Evolutionary conservation across 345 rosid species (phyloP), one percentile per base, ranked within the genome.

Genomic region (Eucalyptus erythrocorys): DNA sequence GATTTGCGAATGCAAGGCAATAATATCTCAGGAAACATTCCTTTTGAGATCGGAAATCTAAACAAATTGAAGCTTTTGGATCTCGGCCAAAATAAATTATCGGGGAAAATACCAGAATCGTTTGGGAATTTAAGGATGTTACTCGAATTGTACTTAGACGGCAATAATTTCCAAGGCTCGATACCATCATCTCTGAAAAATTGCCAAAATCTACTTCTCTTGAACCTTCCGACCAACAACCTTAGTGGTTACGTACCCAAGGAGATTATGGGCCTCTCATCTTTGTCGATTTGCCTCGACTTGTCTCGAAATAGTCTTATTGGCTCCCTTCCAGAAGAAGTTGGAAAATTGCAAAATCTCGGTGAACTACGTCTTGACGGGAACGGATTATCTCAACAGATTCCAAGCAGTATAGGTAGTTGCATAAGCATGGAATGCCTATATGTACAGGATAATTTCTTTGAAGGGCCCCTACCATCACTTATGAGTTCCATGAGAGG

Each of bases 81-180:
- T 8, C 12, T 57, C 0, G 1, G 13, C 11, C 0, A 8, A 0
- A 55, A 55, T 55, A 1, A 22, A 9, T 0, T 55, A 0, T 55
- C 6, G 6, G 6, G 64, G 30, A 3, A 24, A 4, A 57, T 57
- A 24, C 30, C 13, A 0, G 13, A 57, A 57, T 57, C 6, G 0
- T 9, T 57, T 10, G 64, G 1, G 6, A 57, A 57, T 57, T 57
- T 57, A 57, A 57, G 6, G 6, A 0, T 57, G 64, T 24, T 57
- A 57, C 24, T 10, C 30, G 0, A 5, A 24, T 57, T 57, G 64
- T 0, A 9, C 64, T 57, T 57, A 0, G 1, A 10, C 0, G 10
- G 0, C 3, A 57, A 57, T 24, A 8, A 57, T 55, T 11, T 55
- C 1, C 13, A 0, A 0, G 61, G 61, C 6, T 55, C 13, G 1